phyloP scores from a whole-genome alignment of 441 rosid species.

The Populus hybrid region DNA sequence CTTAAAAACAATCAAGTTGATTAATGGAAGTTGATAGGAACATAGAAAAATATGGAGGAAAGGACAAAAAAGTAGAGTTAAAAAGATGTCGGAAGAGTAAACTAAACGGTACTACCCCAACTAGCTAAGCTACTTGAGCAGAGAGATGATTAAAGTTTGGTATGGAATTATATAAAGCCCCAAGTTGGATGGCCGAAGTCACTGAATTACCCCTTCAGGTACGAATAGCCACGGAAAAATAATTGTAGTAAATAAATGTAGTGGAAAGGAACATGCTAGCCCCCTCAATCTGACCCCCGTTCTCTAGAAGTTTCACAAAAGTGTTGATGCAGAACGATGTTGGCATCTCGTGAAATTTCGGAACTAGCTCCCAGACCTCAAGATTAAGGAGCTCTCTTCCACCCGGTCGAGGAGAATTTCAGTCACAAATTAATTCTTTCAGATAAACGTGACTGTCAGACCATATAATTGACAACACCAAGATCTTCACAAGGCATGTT shows the following conservation, averaged over 20 bases:
- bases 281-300: neutral
- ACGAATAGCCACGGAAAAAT: neutral
- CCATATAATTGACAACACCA: no score
- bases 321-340: neutral
- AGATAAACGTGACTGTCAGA: neutral
- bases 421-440: neutral
- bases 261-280: neutral
- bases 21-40: constrained; percentile 19
- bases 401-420: neutral
- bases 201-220: neutral
- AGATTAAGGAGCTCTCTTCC: neutral
- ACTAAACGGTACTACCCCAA: neutral
- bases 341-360: neutral
- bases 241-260: neutral
- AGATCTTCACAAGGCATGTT: no score
- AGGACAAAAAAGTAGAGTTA: constrained; percentile 14
- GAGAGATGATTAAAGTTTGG: constrained; percentile 5
- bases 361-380: neutral
- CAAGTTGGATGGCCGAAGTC: constrained; percentile 18
- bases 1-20: constrained; percentile 24
- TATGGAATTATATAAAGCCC: neutral
- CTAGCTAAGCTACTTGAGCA: neutral
- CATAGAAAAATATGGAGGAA: neutral
- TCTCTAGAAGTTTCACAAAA: constrained; percentile 3
- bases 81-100: neutral